Evolutionary conservation across 1,284 basidiomycete genomes (phyloP).

Genomic region (Cryptococcus maquisensis): DNA sequence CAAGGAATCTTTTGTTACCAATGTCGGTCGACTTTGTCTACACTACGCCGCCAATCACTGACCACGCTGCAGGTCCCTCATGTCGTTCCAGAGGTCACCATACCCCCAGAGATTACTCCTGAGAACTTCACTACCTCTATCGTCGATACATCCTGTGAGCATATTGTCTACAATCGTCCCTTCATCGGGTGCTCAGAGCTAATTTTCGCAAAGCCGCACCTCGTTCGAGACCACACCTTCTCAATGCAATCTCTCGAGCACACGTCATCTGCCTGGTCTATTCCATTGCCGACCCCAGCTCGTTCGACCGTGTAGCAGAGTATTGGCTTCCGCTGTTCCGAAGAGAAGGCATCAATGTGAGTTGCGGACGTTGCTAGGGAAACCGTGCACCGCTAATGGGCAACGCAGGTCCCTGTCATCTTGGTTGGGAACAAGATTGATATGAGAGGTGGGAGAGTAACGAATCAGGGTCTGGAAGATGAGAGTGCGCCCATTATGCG

Average conservation of each 20-base stretch:
- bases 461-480: conserved; percentile 89
- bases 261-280: conserved; percentile 98
- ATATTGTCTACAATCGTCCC: conserved; percentile 14
- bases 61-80: conserved; percentile 67
- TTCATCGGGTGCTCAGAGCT: background rate
- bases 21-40: conserved; percentile 56
- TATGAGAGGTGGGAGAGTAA: conserved; percentile 82
- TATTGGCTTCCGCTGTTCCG: conserved; percentile 98
- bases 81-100: conserved; percentile 89
- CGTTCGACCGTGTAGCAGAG: conserved; percentile 95
- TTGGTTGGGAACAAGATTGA: conserved; percentile 99
- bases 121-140: conserved; percentile 95
- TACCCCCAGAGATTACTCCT: conserved; percentile 90
- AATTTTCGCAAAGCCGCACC: conserved; percentile 21
- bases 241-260: conserved; percentile 90
- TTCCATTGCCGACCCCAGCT: conserved; percentile 88
- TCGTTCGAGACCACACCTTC: conserved; percentile 68
- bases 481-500: conserved; percentile 94
- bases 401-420: conserved; percentile 81
- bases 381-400: background rate
- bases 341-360: conserved; percentile 87
- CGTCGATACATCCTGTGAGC: conserved; percentile 84
- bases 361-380: conserved; percentile 21
- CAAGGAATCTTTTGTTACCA: conserved; percentile 85
- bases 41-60: background rate